Evolutionary conservation across 1,284 basidiomycete genomes (phyloP), one percentile per base, ranked within the genome.

Genomic region (Malassezia furfur): DNA sequence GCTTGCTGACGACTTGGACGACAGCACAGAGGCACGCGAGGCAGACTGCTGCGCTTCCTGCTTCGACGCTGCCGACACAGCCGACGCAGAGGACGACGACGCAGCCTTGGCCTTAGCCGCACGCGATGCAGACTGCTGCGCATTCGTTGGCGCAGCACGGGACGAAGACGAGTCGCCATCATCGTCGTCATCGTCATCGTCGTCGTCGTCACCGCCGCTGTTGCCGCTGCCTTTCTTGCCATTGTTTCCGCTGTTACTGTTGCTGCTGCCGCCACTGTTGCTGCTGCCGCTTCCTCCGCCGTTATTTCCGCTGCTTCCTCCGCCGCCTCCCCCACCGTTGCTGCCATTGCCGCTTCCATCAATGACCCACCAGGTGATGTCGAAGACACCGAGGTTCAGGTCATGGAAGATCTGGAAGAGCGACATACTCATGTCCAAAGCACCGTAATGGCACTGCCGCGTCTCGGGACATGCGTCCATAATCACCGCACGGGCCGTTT

Each of bases 381-480:
- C 54, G 54, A 70, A 68, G 2, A 57, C 62, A 36, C 68, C 68
- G 14, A 67, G 50, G 19, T 38, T 51, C 12, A 58, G 43, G 41
- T 52, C 43, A 31, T 52, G 44, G 21, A 70, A 70, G 14, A 61
- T 55, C 48, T 65, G 57, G 56, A 70, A 70, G 37, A 70, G 60
- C 35, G 65, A 63, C 35, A 58, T 57, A 45, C 66, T 66, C 66
- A 70, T 68, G 51, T 70, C 68, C 32, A 70, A 57, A 3, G 66
- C 58, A 15, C 67, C 67, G 37, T 64, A 62, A 32, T 52, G 62
- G 53, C 67, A 70, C 55, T 65, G 64, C 22, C 57, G 50, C n/a
- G 66, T 68, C 28, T 57, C 50, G 7, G 68, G 68, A 53, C 68
- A 70, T 36, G 68, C 68, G 41, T 70, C 68, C 52, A 60, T 57